Percentiles rank a stretch among this genome's conserved stretches.
phyloP scores from a whole-genome alignment of 2,329 filamentous ascomycete species.

The Cladorrhinum sp. region DNA sequence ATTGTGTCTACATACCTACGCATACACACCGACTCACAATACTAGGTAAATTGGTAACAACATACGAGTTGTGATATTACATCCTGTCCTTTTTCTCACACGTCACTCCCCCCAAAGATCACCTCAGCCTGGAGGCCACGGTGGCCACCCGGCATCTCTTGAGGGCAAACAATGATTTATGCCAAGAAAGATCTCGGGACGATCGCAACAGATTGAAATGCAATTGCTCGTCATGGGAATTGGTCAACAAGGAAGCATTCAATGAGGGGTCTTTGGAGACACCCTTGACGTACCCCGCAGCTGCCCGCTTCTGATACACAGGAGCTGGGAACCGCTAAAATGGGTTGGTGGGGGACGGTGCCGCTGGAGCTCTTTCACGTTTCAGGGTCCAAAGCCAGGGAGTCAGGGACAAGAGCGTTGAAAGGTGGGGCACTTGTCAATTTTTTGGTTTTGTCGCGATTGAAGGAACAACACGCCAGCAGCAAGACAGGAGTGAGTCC shows the following conservation, averaged over 20 bases:
- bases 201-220: background rate
- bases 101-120: background rate
- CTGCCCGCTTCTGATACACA: background rate
- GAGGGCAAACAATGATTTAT: background rate
- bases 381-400: background rate
- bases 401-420: slow-evolving; percentile 1
- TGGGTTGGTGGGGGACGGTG: background rate
- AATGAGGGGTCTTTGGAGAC: background rate
- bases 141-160: background rate
- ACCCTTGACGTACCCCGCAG: background rate
- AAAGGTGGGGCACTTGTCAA: slow-evolving; percentile 12
- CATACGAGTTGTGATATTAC: background rate
- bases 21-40: too few species aligned
- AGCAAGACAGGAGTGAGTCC: slow-evolving; percentile 1
- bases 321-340: background rate
- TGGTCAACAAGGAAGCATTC: background rate
- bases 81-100: background rate
- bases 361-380: background rate
- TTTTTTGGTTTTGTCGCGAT: slow-evolving; percentile 11
- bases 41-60: too few species aligned
- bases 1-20: too few species aligned
- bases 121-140: background rate
- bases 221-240: background rate
- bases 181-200: background rate
- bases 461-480: slow-evolving; percentile 7